These are phyloP conservation scores for Curvularia sp. DNA, from an alignment of 2,329 filamentous ascomycete genomes.

Conservation along the genomic window DNA sequence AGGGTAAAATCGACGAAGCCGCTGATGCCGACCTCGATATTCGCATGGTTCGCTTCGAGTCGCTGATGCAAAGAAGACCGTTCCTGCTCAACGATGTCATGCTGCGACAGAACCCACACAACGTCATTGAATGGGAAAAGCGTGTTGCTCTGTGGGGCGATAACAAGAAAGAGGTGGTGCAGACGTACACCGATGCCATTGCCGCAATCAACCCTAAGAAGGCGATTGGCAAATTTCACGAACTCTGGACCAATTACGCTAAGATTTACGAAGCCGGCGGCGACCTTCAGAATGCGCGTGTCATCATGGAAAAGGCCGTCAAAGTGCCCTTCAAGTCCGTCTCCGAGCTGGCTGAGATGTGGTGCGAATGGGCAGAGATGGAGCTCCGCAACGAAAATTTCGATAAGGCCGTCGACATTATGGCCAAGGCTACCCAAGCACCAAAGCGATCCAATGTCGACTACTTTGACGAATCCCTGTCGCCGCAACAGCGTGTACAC, in stretches of 20 bases:
- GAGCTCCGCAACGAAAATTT: slow-evolving; percentile 96
- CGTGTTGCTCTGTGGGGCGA: slow-evolving; percentile 94
- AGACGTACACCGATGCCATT: slow-evolving; percentile 94
- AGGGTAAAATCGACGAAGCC: slow-evolving; percentile 77
- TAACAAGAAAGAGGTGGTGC: slow-evolving; percentile 88
- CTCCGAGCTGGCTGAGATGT: slow-evolving; percentile 95
- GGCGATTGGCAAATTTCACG: slow-evolving; percentile 89
- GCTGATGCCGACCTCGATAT: slow-evolving; percentile 95
- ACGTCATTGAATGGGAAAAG: slow-evolving; percentile 96
- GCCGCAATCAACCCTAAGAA: slow-evolving; percentile 93
- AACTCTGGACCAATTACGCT: slow-evolving; percentile 95
- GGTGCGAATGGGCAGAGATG: slow-evolving; percentile 99
- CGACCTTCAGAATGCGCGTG: slow-evolving; percentile 81
- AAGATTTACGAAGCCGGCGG: slow-evolving; percentile 94
- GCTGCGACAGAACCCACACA: slow-evolving; percentile 93
- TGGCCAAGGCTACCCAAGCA: slow-evolving; percentile 97
- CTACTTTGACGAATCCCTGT: slow-evolving; percentile 94
- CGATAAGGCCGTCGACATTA: slow-evolving; percentile 90
- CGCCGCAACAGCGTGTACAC: slow-evolving; percentile 94
- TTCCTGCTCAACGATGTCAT: slow-evolving; percentile 97
- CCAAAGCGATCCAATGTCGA: slow-evolving; percentile 98
- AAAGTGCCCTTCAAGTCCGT: slow-evolving; percentile 98
- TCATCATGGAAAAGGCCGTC: slow-evolving; percentile 97
- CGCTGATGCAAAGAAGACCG: slow-evolving; percentile 94
- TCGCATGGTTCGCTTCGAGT: slow-evolving; percentile 96